Conservation (phyloP, 805 yeast genomes). For the Suhomyces vadensis region DNA sequence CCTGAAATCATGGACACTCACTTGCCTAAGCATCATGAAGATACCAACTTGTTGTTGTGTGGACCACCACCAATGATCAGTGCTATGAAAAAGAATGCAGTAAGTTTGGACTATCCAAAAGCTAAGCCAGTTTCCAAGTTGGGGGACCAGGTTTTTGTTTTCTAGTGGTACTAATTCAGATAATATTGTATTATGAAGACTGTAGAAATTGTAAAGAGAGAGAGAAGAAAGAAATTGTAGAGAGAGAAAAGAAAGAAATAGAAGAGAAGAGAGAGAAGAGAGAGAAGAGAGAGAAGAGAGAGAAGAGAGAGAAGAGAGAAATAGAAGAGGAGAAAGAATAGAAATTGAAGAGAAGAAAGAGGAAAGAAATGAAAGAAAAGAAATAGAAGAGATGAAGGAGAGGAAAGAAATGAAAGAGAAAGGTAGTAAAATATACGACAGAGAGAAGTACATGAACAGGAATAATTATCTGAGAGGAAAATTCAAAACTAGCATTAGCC, state of each 20-base stretch:
- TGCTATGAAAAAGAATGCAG: constrained; percentile 78
- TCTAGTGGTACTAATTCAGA: too few relatives aligned
- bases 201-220: too few relatives aligned
- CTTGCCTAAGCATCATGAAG: constrained; percentile 61
- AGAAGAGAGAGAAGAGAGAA: too few relatives aligned
- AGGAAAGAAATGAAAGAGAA: not conserved
- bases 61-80: constrained; percentile 95
- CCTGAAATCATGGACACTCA: constrained; percentile 64
- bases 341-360: too few relatives aligned
- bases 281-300: too few relatives aligned
- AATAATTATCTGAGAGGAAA: not conserved
- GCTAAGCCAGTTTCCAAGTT: constrained; percentile 87
- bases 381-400: not conserved
- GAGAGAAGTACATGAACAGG: too few relatives aligned
- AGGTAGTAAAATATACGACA: too few relatives aligned
- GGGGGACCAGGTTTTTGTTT: constrained; percentile 88
- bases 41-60: constrained; percentile 75
- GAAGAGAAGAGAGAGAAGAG: too few relatives aligned
- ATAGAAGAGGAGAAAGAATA: not conserved
- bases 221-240: too few relatives aligned
- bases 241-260: not conserved
- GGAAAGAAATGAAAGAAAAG: not conserved
- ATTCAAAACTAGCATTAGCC: not conserved
- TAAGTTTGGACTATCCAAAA: constrained; percentile 72
- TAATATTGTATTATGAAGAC: too few relatives aligned